phyloP scores from a whole-genome alignment of 164 flowering plant species.

The Brasenia schreberi region DNA sequence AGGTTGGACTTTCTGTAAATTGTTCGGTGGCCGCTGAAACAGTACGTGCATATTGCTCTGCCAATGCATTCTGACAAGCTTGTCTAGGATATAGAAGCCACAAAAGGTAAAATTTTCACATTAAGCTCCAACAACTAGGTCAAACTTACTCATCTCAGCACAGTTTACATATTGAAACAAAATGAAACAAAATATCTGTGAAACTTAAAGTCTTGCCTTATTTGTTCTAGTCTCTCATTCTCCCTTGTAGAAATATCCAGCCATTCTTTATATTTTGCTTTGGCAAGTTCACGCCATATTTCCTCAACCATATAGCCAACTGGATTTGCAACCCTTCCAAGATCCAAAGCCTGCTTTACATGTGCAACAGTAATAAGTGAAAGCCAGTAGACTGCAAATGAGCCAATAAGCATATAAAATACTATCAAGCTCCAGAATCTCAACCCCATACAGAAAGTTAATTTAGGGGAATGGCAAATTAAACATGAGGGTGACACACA shows the following conservation, averaged over 20 bases:
- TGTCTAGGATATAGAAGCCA: slow-evolving; percentile 29
- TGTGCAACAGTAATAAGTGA: neutral
- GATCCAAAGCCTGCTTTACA: slow-evolving; percentile 57
- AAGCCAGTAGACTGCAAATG: neutral
- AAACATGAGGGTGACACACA: neutral
- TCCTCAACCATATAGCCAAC: slow-evolving; percentile 73
- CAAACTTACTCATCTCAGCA: neutral
- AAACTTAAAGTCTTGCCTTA: slow-evolving; percentile 45
- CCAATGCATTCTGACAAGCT: slow-evolving; percentile 63
- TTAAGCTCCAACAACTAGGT: neutral
- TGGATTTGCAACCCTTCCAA: slow-evolving; percentile 70
- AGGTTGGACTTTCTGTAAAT: slow-evolving; percentile 21
- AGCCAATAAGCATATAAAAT: neutral
- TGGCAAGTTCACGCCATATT: slow-evolving; percentile 92
- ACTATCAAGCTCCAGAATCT: neutral
- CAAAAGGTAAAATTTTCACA: neutral
- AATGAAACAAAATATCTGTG: neutral
- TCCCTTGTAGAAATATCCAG: slow-evolving; percentile 48
- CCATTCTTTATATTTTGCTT: slow-evolving; percentile 77
- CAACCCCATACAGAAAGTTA: neutral
- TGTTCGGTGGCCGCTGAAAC: slow-evolving; percentile 28
- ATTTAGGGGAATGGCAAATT: neutral
- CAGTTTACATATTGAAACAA: neutral
- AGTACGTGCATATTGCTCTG: slow-evolving; percentile 32
- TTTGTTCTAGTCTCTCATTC: slow-evolving; percentile 52